These are phyloP conservation scores for Aspergillus floridensis DNA, from an alignment of 2,329 filamentous ascomycete genomes.

Conservation along the genomic window DNA sequence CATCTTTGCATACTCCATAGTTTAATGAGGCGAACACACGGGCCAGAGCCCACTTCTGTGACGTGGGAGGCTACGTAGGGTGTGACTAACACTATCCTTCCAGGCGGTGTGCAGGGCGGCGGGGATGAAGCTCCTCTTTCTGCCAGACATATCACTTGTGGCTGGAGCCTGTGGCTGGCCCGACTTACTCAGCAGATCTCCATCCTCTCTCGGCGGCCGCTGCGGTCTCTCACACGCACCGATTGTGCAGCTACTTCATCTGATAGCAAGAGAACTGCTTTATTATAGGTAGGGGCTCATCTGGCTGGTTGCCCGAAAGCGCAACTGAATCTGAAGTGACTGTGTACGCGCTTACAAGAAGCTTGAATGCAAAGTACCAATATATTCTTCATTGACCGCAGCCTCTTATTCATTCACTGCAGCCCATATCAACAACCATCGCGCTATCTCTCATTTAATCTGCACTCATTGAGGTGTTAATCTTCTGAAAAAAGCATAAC, in stretches of 20 bases:
- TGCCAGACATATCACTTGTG: neutral
- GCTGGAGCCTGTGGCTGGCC: neutral
- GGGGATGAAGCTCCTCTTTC: slow-evolving; percentile 1
- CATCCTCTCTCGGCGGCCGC: neutral
- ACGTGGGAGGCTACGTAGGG: slow-evolving; percentile 16
- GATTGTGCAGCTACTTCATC: neutral
- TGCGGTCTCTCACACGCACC: neutral
- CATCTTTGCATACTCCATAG: neutral
- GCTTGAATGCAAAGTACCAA: neutral
- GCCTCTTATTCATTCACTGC: neutral
- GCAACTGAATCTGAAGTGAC: neutral
- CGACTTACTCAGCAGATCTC: neutral
- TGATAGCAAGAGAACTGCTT: neutral
- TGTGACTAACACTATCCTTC: slow-evolving; percentile 11
- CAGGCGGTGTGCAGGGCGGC: slow-evolving; percentile 5
- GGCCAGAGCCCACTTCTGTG: slow-evolving; percentile 3
- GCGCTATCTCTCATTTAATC: neutral
- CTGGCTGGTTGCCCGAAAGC: neutral
- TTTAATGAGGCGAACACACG: neutral
- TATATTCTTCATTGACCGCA: neutral
- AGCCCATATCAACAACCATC: neutral
- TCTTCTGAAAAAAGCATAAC: neutral
- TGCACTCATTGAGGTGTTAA: neutral
- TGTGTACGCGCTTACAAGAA: neutral
- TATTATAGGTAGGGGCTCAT: neutral